These are phyloP conservation scores for Solanum aculeatissimum DNA, from an alignment of 305 asterid species.

Conservation along the genomic window DNA sequence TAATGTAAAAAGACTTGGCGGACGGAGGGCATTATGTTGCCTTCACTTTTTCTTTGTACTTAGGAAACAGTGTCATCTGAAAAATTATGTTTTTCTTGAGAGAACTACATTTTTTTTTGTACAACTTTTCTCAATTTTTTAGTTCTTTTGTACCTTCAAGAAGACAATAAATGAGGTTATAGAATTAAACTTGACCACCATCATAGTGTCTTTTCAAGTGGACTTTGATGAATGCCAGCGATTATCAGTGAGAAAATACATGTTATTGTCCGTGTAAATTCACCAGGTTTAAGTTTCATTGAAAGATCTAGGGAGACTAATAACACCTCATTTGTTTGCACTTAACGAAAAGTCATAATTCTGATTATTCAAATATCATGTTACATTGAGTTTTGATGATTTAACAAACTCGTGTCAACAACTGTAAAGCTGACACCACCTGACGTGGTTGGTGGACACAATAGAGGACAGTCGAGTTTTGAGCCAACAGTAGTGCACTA, in stretches of 20 bases:
- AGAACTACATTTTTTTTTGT: background rate
- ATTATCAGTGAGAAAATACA: background rate
- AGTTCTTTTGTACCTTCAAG: background rate
- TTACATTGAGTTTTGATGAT: too few species aligned
- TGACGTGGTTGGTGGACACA: too few species aligned
- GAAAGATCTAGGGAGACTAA: background rate
- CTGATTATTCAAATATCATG: background rate
- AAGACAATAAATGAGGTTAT: background rate
- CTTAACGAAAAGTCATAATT: background rate
- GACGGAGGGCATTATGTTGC: background rate
- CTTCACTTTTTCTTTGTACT: background rate
- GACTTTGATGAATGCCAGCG: background rate
- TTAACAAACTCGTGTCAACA: too few species aligned
- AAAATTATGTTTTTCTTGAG: background rate
- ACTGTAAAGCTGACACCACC: too few species aligned
- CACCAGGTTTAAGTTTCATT: background rate
- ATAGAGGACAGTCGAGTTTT: too few species aligned
- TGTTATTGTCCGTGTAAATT: background rate
- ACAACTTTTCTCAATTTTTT: background rate
- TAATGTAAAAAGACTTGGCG: slow-evolving; percentile 7
- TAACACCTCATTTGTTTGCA: background rate
- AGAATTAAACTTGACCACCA: background rate
- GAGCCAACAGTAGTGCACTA: too few species aligned
- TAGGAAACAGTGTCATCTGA: background rate
- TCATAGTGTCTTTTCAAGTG: background rate